Evolutionary conservation across 2,329 filamentous ascomycete genomes (phyloP), one percentile per base, ranked within the genome.

Genomic region (Paecilomyces sp.): DNA sequence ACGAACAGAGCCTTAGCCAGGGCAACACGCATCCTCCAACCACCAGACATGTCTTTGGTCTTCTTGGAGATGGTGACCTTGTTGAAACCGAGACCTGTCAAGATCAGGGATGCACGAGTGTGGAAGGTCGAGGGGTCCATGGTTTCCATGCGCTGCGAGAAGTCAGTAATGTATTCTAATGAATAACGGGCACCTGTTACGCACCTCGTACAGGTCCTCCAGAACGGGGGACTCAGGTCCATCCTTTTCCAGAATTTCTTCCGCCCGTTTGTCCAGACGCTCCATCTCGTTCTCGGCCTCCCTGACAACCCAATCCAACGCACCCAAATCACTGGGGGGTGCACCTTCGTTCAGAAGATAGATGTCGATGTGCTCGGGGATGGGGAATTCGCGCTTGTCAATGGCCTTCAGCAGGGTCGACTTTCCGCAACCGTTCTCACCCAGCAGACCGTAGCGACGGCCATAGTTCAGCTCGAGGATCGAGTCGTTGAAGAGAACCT

Each of bases 21-120:
- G 60, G 94, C 94, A 61, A 99, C 94, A 85, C 95, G 91, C 94
- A 99, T 99, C 83, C 93, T 88, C 94, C 94, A 99, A 70, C 94
- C 94, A 91, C 94, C 94, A 66, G 94, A 99, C 95, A 99, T 99
- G 77, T 99, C 95, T 86, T 97, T 99, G 70, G 95, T 99, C 87
- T 95, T 97, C 86, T 99, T 99, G 79, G 95, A 83, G 74, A 99
- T 97, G 59, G 95, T 99, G 68, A 79, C 80, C 84, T 97, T 97
- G 88, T 99, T 96, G 87, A 99, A 99, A 67, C 94, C 94, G 61
- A 99, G 89, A 92, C 94, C 94, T 59, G 94, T 99, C 69, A 99
- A 80, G 75, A 99, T 99, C 66, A 97, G 88, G 59, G 93, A 96
- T 62, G 94, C 94, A 74, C 94, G 91, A 63, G 93, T 96, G 73